Evolutionary conservation across 78 protist genomes (phyloP).

Genomic region (Planoprotostelium fungivorum): DNA sequence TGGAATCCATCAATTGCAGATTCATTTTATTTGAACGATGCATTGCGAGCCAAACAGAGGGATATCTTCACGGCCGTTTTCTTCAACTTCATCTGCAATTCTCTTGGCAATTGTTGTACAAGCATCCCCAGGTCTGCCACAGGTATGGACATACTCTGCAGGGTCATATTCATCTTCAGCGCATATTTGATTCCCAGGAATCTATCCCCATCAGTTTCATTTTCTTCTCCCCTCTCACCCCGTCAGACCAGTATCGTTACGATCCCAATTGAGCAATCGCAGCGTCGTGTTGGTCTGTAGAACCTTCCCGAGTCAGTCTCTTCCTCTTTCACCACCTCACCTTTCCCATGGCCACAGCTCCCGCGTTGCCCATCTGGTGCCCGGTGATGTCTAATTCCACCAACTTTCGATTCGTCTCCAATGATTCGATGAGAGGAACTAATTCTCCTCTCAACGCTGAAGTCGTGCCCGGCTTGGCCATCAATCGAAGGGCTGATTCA

Average conservation of each 20-base stretch:
- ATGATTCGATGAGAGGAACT: slow-evolving; percentile 39
- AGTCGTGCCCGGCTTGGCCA: slow-evolving; percentile 1
- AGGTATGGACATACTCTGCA: slow-evolving; percentile 48
- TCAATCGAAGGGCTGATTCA: neutral
- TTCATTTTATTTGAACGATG: too few species aligned
- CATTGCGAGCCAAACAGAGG: too few species aligned
- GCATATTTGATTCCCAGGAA: slow-evolving; percentile 33
- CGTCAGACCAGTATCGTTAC: slow-evolving; percentile 18
- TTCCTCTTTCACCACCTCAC: slow-evolving; percentile 2
- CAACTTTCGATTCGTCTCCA: slow-evolving; percentile 41
- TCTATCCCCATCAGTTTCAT: neutral
- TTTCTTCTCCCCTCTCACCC: slow-evolving; percentile 1
- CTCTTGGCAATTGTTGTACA: too few species aligned
- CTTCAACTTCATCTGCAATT: neutral
- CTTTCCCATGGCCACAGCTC: slow-evolving; percentile 60
- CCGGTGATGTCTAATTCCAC: slow-evolving; percentile 50
- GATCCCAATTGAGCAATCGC: slow-evolving; percentile 44
- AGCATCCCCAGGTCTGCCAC: slow-evolving; percentile 20
- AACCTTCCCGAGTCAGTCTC: neutral
- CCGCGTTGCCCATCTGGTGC: slow-evolving; percentile 61
- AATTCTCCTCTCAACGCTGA: slow-evolving; percentile 47
- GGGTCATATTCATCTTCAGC: slow-evolving; percentile 36
- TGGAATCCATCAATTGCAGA: too few species aligned
- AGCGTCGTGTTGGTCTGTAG: slow-evolving; percentile 58
- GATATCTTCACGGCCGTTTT: too few species aligned